Evolutionary conservation across 2,329 filamentous ascomycete genomes (phyloP), one percentile per base, ranked within the genome.

Genomic region (Aspergillus alliaceus): DNA sequence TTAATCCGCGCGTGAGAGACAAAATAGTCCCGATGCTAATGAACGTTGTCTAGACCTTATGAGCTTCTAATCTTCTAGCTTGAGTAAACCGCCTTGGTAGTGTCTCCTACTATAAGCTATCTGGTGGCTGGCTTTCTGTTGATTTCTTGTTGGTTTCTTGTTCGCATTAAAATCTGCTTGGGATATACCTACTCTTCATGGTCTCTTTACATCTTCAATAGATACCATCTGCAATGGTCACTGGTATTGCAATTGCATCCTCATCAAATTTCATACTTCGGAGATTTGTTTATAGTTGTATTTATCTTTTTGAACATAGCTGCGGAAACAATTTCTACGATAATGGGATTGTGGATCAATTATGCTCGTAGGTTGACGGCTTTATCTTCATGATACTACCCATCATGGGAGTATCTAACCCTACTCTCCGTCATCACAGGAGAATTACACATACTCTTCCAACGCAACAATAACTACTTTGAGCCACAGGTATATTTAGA

Each of bases 21-120:
- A 14, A 29, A 29, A 29, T 5, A 32, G 31, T 12, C 31, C n/a
- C n/a, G 8, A 34, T 53, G 14, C 37, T 44, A 24, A 44, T 18
- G 27, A 2, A 22, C 18, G 18, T 32, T 6, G 25, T 40, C 11
- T 55, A 83, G 81, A 83, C 73, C 75, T 83, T 61, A 81, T 83
- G 78, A 83, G 79, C 64, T 82, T 82, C 59, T 82, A 77, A 60
- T 44, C 24, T 20, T 47, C 4, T 31, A 29, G 3, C 18, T 42
- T 39, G 15, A 48, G 29, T 15, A 22, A 31, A 31, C 27, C 18
- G 8, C n/a, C 44, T 14, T 18, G 22, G 44, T 11, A 9, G 29
- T 18, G 12, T 31, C 6, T 4, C 27, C 44, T 48, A 31, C 35
- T 53, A 39, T 31, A 15, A 29, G 18, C 42, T 51, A 35, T n/a